A percentile compares a stretch with the other conserved stretches of the same genome.
These are phyloP conservation scores for Colletotrichum orchidophilum DNA, from an alignment of 2,329 filamentous ascomycete species.

Conservation along the genomic window DNA sequence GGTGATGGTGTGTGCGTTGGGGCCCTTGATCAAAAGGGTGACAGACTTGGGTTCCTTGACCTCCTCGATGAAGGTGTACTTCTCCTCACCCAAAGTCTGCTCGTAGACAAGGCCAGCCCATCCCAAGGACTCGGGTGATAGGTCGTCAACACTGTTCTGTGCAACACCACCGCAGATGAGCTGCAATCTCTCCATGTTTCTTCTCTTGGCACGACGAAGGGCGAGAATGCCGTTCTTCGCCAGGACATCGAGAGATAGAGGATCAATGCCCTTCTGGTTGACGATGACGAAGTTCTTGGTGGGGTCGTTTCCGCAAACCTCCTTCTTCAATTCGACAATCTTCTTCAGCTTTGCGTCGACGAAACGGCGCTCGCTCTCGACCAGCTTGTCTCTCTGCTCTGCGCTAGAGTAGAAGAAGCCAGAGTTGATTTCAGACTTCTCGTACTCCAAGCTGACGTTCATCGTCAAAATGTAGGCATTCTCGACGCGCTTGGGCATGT, in stretches of 20 bases:
- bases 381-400: slow-evolving; percentile 96
- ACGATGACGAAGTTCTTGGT: slow-evolving; percentile 98
- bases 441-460: slow-evolving; percentile 97
- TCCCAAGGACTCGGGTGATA: slow-evolving; percentile 86
- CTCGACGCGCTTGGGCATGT: slow-evolving; percentile 97
- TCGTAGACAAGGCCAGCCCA: slow-evolving; percentile 98
- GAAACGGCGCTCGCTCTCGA: slow-evolving; percentile 95
- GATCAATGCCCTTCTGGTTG: slow-evolving; percentile 99
- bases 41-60: slow-evolving; percentile 99
- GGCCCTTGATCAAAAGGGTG: slow-evolving; percentile 96
- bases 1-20: slow-evolving; percentile 94
- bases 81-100: slow-evolving; percentile 97
- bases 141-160: slow-evolving; percentile 96
- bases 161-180: slow-evolving; percentile 90
- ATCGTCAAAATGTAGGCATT: slow-evolving; percentile 95
- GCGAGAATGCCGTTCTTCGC: slow-evolving; percentile 99
- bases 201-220: slow-evolving; percentile 91
- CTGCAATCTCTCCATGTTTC: slow-evolving; percentile 99
- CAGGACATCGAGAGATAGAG: slow-evolving; percentile 91
- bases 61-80: slow-evolving; percentile 98
- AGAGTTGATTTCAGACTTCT: slow-evolving; percentile 99
- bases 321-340: slow-evolving; percentile 97
- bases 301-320: slow-evolving; percentile 91
- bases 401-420: slow-evolving; percentile 98
- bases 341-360: slow-evolving; percentile 97